A percentile compares a stretch with the other conserved stretches of the same genome.
Evolutionary conservation across 106 monocot species (phyloP).

Genomic region (Iris macrosiphon): DNA sequence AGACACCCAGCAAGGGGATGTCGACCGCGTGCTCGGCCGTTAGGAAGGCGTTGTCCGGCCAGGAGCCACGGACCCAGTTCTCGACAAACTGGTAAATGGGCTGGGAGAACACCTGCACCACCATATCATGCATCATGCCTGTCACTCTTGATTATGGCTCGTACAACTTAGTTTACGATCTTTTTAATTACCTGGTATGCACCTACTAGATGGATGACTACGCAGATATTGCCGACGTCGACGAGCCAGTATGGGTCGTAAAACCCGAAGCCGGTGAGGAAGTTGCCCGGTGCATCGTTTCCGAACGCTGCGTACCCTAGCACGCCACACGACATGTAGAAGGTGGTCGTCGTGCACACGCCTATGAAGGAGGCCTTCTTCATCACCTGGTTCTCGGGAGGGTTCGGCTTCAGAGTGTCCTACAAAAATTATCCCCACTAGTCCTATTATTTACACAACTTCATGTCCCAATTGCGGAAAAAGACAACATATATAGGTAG

Average conservation of each 20-base stretch:
- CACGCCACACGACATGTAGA: conserved; percentile 90
- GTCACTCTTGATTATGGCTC: too few relatives aligned
- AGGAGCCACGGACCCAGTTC: not conserved
- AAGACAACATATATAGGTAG: too few relatives aligned
- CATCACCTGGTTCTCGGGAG: conserved; percentile 75
- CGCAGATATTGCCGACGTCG: conserved; percentile 55
- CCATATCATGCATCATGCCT: too few relatives aligned
- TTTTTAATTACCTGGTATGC: conserved; percentile 64
- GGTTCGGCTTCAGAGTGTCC: conserved; percentile 66
- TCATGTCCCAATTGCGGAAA: too few relatives aligned
- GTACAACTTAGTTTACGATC: too few relatives aligned
- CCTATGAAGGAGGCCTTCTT: conserved; percentile 57
- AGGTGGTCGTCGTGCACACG: conserved; percentile 58
- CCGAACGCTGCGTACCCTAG: conserved; percentile 93
- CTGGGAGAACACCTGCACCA: conserved; percentile 22
- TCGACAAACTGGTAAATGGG: conserved; percentile 31
- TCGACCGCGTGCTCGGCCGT: conserved; percentile 6
- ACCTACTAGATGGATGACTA: conserved; percentile 79
- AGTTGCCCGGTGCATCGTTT: conserved; percentile 72
- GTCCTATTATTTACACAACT: too few relatives aligned
- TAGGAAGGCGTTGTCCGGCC: conserved; percentile 12
- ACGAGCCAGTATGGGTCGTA: conserved; percentile 87
- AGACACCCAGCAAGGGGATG: conserved; percentile 8
- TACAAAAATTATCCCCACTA: too few relatives aligned
- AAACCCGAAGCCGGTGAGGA: conserved; percentile 94